Percentiles rank a stretch among this genome's conserved stretches.
Evolutionary conservation across 257 asterid genomes (phyloP).

Genomic region (Solanum tacnaense): DNA sequence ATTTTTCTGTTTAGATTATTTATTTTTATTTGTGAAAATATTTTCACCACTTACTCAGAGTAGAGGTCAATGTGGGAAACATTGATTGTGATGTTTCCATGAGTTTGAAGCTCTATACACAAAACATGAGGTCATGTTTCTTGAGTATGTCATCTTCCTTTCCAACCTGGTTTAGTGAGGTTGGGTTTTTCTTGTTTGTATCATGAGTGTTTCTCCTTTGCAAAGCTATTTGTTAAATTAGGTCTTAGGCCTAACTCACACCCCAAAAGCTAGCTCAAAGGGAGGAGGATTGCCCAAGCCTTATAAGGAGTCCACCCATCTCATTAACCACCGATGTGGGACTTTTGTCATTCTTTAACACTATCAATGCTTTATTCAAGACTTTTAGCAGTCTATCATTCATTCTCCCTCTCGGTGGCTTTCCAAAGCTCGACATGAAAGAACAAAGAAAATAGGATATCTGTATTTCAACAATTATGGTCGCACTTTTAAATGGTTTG

Average conservation of each 20-base stretch:
- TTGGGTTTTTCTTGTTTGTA: background rate
- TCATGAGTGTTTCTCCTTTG: background rate
- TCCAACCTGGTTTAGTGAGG: background rate
- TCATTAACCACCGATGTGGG: too few relatives aligned
- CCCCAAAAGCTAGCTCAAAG: too few relatives aligned
- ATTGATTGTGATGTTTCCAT: background rate
- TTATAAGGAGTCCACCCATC: too few relatives aligned
- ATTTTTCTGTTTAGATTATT: background rate
- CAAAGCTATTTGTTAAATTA: background rate
- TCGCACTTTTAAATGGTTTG: background rate
- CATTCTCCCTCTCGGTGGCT: background rate
- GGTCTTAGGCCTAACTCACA: too few relatives aligned
- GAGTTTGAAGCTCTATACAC: background rate
- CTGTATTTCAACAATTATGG: too few relatives aligned
- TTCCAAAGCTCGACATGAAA: background rate
- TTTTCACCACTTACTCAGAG: background rate
- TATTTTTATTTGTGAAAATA: background rate
- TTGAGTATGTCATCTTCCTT: background rate
- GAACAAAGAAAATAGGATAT: background rate
- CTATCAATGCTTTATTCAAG: background rate
- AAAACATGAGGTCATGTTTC: background rate
- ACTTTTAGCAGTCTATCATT: background rate
- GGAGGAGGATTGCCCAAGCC: too few relatives aligned
- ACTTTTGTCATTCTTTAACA: too few relatives aligned
- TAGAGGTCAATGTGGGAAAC: background rate